Conservation (phyloP, 2,329 filamentous ascomycete species). For the Epichloe festucae region DNA sequence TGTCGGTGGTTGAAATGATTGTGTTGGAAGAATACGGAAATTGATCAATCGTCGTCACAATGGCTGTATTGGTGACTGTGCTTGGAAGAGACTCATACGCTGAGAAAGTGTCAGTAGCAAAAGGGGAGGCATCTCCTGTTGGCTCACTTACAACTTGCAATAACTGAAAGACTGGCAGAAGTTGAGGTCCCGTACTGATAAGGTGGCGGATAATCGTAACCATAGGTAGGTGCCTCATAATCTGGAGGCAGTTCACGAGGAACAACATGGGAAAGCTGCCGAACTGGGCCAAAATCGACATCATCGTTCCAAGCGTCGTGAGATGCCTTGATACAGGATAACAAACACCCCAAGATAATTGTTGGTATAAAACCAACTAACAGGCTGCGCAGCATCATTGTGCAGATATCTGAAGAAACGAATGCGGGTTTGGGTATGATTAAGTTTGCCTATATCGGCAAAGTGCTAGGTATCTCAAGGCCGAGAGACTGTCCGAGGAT, state of each 20-base stretch:
- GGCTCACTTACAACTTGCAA: slow-evolving; percentile 6
- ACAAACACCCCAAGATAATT: slow-evolving; percentile 1
- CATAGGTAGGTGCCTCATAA: slow-evolving; percentile 9
- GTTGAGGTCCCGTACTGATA: slow-evolving; percentile 9
- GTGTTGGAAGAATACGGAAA: not conserved
- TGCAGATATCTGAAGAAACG: not conserved
- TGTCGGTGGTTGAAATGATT: not conserved
- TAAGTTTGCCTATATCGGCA: not conserved
- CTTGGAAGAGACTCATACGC: not conserved
- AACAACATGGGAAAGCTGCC: not conserved
- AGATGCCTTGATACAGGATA: slow-evolving; percentile 4
- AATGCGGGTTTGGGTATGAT: not conserved
- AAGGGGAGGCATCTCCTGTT: not conserved
- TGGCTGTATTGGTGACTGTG: not conserved
- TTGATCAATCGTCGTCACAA: not conserved
- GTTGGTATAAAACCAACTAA: not conserved
- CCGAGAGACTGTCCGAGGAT: not conserved
- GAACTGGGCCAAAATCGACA: not conserved
- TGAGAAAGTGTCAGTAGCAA: not conserved
- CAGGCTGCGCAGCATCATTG: slow-evolving; percentile 1
- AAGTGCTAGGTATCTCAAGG: not conserved
- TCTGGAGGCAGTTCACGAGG: slow-evolving; percentile 4
- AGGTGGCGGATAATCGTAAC: slow-evolving; percentile 10
- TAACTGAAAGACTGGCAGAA: not conserved
- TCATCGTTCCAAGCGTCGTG: not conserved